Conservation (phyloP, 345 rosid species). For the Physaria fendleri region DNA sequence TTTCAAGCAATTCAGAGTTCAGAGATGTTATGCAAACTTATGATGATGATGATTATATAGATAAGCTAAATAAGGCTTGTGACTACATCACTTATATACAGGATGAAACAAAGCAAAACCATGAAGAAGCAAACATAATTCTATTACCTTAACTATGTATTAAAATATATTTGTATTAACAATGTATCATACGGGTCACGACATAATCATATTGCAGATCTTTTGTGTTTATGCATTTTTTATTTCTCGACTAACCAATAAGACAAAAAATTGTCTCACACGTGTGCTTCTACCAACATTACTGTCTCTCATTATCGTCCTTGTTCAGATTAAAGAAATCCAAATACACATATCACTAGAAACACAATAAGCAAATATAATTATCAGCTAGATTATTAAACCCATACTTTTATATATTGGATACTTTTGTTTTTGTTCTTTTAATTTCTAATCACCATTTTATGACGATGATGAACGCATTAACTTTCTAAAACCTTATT, state of each 20-base stretch:
- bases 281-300: conserved; percentile 17
- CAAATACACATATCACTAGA: not conserved
- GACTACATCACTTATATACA: no score
- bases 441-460: conserved; percentile 4
- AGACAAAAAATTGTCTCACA: not conserved
- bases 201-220: conserved; percentile 25
- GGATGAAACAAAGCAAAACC: no score
- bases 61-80: no score
- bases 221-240: not conserved
- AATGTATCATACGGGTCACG: conserved; percentile 6
- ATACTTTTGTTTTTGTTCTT: conserved; percentile 21
- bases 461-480: not conserved
- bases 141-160: no score
- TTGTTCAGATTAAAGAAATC: not conserved
- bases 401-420: conserved; percentile 8
- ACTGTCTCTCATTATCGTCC: conserved; percentile 10
- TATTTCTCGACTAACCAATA: conserved; percentile 11
- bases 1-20: no score
- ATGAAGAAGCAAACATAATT: no score
- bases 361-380: conserved; percentile 14
- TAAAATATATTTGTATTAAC: not conserved
- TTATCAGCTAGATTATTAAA: not conserved
- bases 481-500: no score
- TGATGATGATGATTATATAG: no score
- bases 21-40: no score